These are phyloP conservation scores for Fusarium sp. DNA, from an alignment of 2,329 filamentous ascomycete genomes.

Conservation along the genomic window DNA sequence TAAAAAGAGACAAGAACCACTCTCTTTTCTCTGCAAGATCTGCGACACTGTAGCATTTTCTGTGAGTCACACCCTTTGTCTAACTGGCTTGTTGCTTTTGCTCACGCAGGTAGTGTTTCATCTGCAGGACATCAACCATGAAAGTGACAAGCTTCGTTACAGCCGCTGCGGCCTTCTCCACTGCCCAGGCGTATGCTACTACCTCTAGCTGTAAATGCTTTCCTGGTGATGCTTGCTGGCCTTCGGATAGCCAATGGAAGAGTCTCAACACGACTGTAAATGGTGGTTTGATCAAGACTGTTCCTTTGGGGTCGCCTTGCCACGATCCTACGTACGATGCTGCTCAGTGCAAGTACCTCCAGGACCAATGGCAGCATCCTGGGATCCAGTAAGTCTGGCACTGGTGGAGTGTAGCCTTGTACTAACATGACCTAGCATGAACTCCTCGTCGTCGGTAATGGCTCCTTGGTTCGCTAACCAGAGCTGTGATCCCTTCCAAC, in stretches of 20 bases:
- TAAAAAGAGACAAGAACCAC: not conserved
- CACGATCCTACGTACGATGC: constrained; percentile 59
- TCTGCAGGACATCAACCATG: not conserved
- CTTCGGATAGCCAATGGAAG: constrained; percentile 54
- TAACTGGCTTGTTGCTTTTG: not conserved
- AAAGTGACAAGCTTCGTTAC: not conserved
- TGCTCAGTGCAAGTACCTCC: constrained; percentile 53
- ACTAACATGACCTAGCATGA: constrained; percentile 18
- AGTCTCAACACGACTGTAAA: constrained; percentile 60
- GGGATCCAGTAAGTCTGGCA: constrained; percentile 53
- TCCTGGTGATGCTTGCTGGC: constrained; percentile 64
- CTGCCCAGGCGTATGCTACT: not conserved
- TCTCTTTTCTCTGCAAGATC: not conserved
- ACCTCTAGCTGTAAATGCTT: constrained; percentile 47
- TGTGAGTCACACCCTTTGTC: not conserved
- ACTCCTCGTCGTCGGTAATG: constrained; percentile 45
- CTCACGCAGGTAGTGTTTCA: not conserved
- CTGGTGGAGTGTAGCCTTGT: not conserved
- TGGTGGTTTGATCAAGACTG: constrained; percentile 60
- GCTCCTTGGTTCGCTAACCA: constrained; percentile 48
- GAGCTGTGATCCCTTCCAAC: constrained; percentile 52
- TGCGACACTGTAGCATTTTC: not conserved
- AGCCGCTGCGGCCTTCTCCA: not conserved
- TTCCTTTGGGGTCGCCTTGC: constrained; percentile 61
- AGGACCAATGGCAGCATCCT: constrained; percentile 54